phyloP scores from a whole-genome alignment of 306 rosid genomes.

The Pyrus communis region DNA sequence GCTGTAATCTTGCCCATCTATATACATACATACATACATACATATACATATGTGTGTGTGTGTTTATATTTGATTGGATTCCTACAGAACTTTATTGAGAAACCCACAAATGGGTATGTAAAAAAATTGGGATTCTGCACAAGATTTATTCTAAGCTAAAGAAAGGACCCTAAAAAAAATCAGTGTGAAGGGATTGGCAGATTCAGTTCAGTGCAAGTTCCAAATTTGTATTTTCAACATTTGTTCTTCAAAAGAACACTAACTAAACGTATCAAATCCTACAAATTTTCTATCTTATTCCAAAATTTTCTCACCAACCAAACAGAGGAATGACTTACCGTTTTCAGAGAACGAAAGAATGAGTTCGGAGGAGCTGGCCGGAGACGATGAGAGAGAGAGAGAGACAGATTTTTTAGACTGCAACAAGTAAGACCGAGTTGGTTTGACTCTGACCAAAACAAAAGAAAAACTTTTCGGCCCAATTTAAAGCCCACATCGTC shows the following conservation, averaged over 20 bases:
- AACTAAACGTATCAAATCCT: neutral
- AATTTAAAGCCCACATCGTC: neutral
- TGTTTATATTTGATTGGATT: neutral
- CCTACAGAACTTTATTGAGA: neutral
- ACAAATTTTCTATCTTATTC: neutral
- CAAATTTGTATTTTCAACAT: neutral
- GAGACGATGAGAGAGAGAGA: neutral
- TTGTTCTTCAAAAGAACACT: neutral
- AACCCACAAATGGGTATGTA: neutral
- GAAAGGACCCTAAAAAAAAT: too few relatives aligned
- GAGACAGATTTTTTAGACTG: neutral
- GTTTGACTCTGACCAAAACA: neutral
- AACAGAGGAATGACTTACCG: neutral
- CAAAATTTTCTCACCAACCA: neutral
- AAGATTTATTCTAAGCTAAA: neutral
- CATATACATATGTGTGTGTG: too few relatives aligned
- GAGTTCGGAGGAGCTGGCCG: neutral
- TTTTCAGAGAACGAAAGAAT: neutral
- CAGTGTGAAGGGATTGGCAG: neutral
- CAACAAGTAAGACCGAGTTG: neutral
- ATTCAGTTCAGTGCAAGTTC: neutral
- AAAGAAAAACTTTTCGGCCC: neutral
- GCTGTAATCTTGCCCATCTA: neutral
- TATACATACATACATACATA: too few relatives aligned
- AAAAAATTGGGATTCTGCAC: neutral